Base-by-base conservation (phyloP, 225 moss, liverwort and hornwort species). In the Ulota crispa region DNA sequence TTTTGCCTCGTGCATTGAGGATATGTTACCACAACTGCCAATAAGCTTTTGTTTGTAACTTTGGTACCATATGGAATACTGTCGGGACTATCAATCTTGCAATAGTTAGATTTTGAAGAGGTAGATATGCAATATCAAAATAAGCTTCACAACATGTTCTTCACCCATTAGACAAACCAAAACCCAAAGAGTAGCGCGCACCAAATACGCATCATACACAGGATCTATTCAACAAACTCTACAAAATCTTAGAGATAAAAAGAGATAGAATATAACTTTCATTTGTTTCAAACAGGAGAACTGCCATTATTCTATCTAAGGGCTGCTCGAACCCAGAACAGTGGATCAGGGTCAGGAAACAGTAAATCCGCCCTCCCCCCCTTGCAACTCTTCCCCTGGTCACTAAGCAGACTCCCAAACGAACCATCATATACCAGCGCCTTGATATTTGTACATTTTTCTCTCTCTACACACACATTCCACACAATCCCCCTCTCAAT, bases 371-470 rank as follows among this genome's bases (percentile, higher is more conserved):
- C 32, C 84, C 5, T 5, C 34, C 39, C 39, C 39, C 79, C 63
- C 63, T 36, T 28, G 3, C 74, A 75, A 53, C 77, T 64, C 65
- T 70, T 81, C 26, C 71, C 52, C 52, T 72, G 68, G 67, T 70
- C 71, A 68, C 76, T 52, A 62, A 79, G 74, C 86, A 42, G 65
- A 20, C 70, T 82, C 84, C 84, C 76, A 76, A 43, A 79, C 81
- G 81, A 71, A 74, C 81, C 81, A 73, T 45, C 39, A 9, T 39
- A 39, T 69, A 84, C 66, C 78, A 82, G 75, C 76, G 78, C 79
- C 81, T 87, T 85, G 84, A 82, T 79, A 87, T 84, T 84, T 87
- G 84, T 87, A 87, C 87, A 85, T 70, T 39, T 82, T 9, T 45
- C 3, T 14, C 78, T 82, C 82, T 82, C 79, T 84, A 37, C 52